Conservation (phyloP, 768 basidiomycete species). For the Suillus sp. region DNA sequence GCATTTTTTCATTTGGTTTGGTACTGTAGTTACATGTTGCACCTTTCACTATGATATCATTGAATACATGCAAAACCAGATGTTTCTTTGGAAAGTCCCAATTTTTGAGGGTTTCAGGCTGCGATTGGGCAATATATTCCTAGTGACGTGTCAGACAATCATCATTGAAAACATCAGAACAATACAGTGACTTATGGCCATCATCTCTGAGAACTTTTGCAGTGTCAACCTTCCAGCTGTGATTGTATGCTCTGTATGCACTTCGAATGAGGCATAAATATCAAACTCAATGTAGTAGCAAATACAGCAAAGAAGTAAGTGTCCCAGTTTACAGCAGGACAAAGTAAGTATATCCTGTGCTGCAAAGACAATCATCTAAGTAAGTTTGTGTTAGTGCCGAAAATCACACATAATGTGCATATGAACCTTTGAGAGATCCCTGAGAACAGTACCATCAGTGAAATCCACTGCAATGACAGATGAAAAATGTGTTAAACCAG, state of each 20-base stretch:
- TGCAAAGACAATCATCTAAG: slow-evolving; percentile 32
- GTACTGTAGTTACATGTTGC: slow-evolving; percentile 34
- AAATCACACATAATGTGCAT: background rate
- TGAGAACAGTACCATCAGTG: slow-evolving; percentile 37
- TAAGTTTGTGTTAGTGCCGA: background rate
- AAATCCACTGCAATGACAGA: slow-evolving; percentile 30
- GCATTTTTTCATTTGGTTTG: slow-evolving; percentile 34
- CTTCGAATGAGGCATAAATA: slow-evolving; percentile 32
- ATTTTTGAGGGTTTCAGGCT: slow-evolving; percentile 18
- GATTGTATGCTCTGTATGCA: slow-evolving; percentile 36
- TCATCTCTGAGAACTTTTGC: slow-evolving; percentile 18
- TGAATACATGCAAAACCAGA: slow-evolving; percentile 31
- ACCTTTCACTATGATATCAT: slow-evolving; percentile 36
- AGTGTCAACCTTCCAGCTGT: slow-evolving; percentile 22
- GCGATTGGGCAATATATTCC: slow-evolving; percentile 3
- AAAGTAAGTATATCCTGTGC: slow-evolving; percentile 26
- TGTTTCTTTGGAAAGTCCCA: slow-evolving; percentile 40
- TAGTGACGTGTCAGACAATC: background rate
- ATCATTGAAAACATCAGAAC: background rate
- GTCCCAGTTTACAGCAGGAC: slow-evolving; percentile 18
- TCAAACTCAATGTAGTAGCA: slow-evolving; percentile 35
- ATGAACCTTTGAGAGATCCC: slow-evolving; percentile 39
- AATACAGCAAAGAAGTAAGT: slow-evolving; percentile 31
- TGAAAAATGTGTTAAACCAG: slow-evolving; percentile 36
- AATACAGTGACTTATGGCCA: slow-evolving; percentile 24